Conservation (phyloP, 2,329 filamentous ascomycete genomes). For the Fusarium sacchari region DNA sequence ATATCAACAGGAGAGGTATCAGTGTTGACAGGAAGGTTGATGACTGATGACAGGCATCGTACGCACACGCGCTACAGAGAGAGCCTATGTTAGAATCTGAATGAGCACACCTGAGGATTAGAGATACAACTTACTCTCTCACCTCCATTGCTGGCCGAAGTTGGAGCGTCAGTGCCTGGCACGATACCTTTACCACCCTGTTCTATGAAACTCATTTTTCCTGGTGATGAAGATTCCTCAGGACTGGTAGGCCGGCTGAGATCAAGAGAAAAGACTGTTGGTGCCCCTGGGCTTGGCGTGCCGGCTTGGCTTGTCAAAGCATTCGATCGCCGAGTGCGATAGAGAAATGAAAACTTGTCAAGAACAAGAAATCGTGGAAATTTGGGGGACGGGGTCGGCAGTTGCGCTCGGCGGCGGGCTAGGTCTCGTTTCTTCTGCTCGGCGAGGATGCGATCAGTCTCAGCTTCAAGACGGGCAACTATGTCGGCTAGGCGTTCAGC, state of each 20-base stretch:
- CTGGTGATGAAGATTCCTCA: constrained; percentile 42
- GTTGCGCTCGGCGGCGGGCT: constrained; percentile 56
- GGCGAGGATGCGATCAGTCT: constrained; percentile 59
- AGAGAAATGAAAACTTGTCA: constrained; percentile 60
- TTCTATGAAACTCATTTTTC: constrained; percentile 54
- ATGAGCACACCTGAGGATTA: not conserved
- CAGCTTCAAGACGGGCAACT: constrained; percentile 57
- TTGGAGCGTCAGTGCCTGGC: constrained; percentile 75
- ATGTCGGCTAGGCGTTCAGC: constrained; percentile 51
- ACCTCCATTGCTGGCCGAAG: constrained; percentile 82
- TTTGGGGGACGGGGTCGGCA: constrained; percentile 49
- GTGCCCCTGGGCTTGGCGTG: constrained; percentile 48
- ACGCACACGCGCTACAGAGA: constrained; percentile 71
- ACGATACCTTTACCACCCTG: constrained; percentile 58
- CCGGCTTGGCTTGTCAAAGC: constrained; percentile 44
- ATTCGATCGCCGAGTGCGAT: constrained; percentile 55
- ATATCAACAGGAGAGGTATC: constrained; percentile 81
- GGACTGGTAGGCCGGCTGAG: constrained; percentile 48
- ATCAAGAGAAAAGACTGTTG: constrained; percentile 50
- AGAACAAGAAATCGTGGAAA: constrained; percentile 54
- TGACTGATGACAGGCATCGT: constrained; percentile 74
- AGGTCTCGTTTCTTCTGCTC: constrained; percentile 62
- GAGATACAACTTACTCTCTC: constrained; percentile 70
- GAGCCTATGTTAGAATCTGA: constrained; percentile 9
- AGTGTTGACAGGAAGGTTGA: constrained; percentile 76